phyloP scores from a whole-genome alignment of 345 rosid genomes.

The Corchorus capsularis region DNA sequence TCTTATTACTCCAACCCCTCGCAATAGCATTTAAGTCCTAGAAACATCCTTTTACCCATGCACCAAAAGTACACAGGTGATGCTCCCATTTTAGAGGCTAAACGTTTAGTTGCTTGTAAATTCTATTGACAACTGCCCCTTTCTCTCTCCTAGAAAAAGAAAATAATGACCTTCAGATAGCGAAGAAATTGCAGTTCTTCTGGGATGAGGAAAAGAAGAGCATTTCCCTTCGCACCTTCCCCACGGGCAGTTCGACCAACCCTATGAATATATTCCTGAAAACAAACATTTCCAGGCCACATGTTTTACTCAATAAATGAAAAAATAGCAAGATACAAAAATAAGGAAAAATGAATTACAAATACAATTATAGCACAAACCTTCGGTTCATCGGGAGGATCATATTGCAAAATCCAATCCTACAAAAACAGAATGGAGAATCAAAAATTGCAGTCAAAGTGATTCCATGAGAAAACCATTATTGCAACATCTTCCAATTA shows the following conservation, averaged over 20 bases:
- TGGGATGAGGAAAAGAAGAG: slow-evolving; percentile 85
- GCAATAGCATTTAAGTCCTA: background rate
- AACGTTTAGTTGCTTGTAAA: background rate
- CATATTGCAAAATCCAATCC: slow-evolving; percentile 99
- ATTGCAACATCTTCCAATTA: background rate
- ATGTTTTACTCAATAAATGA: background rate
- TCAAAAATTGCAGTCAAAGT: background rate
- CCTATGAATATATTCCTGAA: slow-evolving; percentile 96
- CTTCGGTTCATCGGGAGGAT: slow-evolving; percentile 99
- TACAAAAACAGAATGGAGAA: slow-evolving; percentile 31
- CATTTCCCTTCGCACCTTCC: slow-evolving; percentile 96
- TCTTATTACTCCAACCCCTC: background rate
- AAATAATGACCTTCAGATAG: slow-evolving; percentile 68
- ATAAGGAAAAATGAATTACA: background rate
- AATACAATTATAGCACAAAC: slow-evolving; percentile 29
- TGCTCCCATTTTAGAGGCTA: background rate
- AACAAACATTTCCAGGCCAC: slow-evolving; percentile 21
- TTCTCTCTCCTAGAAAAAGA: background rate
- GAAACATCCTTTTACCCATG: background rate
- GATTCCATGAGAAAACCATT: background rate
- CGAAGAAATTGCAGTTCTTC: slow-evolving; percentile 91
- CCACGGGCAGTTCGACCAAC: slow-evolving; percentile 99
- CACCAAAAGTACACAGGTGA: background rate
- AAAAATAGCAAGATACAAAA: slow-evolving; percentile 7
- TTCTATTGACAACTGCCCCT: background rate